Conservation (phyloP, 352 stramenopile species). For the Phytopythium litorale region DNA sequence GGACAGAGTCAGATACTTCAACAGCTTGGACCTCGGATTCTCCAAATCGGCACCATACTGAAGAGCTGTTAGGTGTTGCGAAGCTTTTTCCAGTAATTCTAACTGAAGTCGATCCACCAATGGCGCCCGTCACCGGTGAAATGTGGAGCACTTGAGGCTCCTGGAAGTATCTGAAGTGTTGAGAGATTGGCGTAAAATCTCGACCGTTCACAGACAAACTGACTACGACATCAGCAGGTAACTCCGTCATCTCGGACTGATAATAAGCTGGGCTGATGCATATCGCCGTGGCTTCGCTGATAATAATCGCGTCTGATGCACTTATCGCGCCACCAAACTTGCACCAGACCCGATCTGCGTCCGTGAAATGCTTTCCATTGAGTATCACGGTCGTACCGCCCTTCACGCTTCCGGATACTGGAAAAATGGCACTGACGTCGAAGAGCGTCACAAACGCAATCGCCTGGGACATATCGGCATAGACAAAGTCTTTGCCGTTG, state of each 20-base stretch:
- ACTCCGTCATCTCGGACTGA: not conserved
- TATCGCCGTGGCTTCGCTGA: conserved; percentile 20
- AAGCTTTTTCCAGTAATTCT: conserved; percentile 42
- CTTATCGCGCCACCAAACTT: conserved; percentile 47
- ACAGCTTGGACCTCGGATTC: conserved; percentile 25
- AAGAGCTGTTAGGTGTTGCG: conserved; percentile 6
- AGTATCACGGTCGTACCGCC: conserved; percentile 61
- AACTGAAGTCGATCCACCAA: conserved; percentile 56
- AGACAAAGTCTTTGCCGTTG: conserved; percentile 41
- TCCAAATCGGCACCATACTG: conserved; percentile 55
- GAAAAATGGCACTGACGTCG: conserved; percentile 42
- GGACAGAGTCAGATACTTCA: conserved; percentile 27
- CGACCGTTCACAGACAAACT: conserved; percentile 69
- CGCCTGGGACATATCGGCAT: conserved; percentile 8
- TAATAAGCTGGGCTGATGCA: conserved; percentile 39
- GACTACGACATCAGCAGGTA: conserved; percentile 16
- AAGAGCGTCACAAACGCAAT: conserved; percentile 33
- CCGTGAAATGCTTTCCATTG: conserved; percentile 47
- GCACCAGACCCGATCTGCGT: conserved; percentile 38
- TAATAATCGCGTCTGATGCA: conserved; percentile 20
- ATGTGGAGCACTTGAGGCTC: conserved; percentile 38
- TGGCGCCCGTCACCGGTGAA: conserved; percentile 38
- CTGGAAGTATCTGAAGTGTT: conserved; percentile 47
- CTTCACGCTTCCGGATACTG: conserved; percentile 26
- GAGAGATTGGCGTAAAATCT: conserved; percentile 50